phyloP scores from a whole-genome alignment of 148 eudicot species.

The Vaccinium corymbosum region DNA sequence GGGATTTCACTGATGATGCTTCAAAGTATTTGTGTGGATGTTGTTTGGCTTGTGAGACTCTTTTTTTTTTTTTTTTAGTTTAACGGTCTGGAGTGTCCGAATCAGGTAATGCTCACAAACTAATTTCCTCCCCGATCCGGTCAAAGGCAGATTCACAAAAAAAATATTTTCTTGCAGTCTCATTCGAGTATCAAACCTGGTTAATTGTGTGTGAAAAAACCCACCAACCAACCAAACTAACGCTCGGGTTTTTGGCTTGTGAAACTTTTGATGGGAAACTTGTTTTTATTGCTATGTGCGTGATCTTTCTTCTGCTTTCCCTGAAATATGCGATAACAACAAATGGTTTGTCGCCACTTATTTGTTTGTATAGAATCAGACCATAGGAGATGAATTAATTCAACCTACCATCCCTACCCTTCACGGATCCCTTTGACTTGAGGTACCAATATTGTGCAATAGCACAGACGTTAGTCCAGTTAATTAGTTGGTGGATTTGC shows the following conservation, averaged over 20 bases:
- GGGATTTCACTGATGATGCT: not conserved
- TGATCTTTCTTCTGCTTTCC: not conserved
- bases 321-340: not conserved
- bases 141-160: too few relatives aligned
- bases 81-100: too few relatives aligned
- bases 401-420: not conserved
- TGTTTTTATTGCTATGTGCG: constrained; percentile 16
- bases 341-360: not conserved
- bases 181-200: too few relatives aligned
- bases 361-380: not conserved
- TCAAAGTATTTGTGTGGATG: constrained; percentile 1
- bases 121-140: too few relatives aligned
- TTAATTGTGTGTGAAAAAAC: too few relatives aligned
- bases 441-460: not conserved
- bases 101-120: too few relatives aligned
- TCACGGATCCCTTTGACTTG: constrained; percentile 7
- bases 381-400: not conserved
- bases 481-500: too few relatives aligned
- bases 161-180: too few relatives aligned
- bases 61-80: not conserved
- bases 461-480: too few relatives aligned
- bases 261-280: constrained; percentile 20
- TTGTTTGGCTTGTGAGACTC: constrained; percentile 29
- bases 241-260: not conserved
- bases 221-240: too few relatives aligned